phyloP scores from a whole-genome alignment of 139 green algal genomes.

The Chlamydomonas sp. region DNA sequence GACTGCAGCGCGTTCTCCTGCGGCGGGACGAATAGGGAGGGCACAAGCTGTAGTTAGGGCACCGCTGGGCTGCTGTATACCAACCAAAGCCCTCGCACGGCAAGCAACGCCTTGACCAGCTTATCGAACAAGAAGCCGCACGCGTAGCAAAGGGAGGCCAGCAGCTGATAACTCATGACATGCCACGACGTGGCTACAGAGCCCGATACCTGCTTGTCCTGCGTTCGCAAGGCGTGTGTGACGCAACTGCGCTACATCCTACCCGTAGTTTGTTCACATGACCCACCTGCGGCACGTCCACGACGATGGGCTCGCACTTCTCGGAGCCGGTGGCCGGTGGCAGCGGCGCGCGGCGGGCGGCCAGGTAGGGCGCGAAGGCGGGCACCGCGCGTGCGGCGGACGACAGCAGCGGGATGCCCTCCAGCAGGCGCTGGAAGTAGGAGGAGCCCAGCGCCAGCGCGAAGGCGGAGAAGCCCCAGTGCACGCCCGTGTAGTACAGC shows the following conservation, averaged over 20 bases:
- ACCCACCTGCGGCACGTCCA: neutral
- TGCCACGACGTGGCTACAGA: too few species aligned
- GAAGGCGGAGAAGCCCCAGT: constrained; percentile 62
- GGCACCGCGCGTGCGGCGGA: constrained; percentile 38
- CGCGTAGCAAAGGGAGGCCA: too few species aligned
- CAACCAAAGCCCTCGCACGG: neutral
- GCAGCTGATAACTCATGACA: too few species aligned
- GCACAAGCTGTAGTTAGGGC: neutral
- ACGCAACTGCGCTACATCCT: too few species aligned
- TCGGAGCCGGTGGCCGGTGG: neutral
- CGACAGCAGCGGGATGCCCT: constrained; percentile 29
- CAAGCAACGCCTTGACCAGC: too few species aligned
- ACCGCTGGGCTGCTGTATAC: neutral
- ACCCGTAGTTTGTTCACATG: too few species aligned
- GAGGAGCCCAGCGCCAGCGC: constrained; percentile 55
- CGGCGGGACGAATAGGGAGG: constrained; percentile 11
- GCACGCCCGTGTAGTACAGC: constrained; percentile 43
- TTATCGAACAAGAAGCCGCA: too few species aligned
- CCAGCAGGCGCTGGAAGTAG: constrained; percentile 66
- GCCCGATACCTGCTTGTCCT: too few species aligned
- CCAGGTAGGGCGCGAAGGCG: constrained; percentile 45
- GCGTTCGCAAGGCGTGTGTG: too few species aligned
- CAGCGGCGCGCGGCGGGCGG: neutral
- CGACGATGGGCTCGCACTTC: too few species aligned
- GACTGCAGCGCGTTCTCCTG: constrained; percentile 49